Evolutionary conservation across 768 basidiomycete species (phyloP), one percentile per base, ranked within the genome.

Genomic region (Guyanaporus albipodus): DNA sequence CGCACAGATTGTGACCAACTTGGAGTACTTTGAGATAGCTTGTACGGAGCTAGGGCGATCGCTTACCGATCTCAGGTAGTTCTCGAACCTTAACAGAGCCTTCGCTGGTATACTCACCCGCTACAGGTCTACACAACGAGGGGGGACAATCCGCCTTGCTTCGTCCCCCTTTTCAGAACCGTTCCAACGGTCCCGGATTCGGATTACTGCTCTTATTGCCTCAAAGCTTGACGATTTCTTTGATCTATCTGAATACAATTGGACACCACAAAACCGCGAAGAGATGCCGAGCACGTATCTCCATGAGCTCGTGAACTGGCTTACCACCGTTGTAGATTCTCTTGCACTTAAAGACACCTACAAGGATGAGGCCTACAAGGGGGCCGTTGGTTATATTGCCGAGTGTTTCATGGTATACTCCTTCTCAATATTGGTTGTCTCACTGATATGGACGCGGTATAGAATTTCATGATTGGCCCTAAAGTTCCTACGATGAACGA

Each of bases 161-260:
- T 73, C 71, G 15, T 66, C 68, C 2, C 79, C 88, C 2, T 94
- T 98, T 61, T 74, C 79, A 40, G 62, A 73, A 15, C 85, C 89
- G 2, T 75, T 92, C 31, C 70, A 76, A 9, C 77, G 77, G 33
- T 87, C 93, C 8, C 75, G 84, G 38, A 71, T 74, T 26, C 85
- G 91, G 5, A 88, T 98, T 55, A 83, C 85, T 15, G 74, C 75
- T 10, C 76, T 95, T 35, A 94, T 98, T 58, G 79, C 82, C 8
- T 87, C 87, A 18, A 98, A 99, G 63, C 82, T 98, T 7, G 90
- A 95, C 59, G 89, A 92, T 56, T 95, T 95, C 72, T 95, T 96
- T 63, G 96, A 91, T 49, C 74, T 95, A 34, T 87, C 94, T 4
- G 91, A 95, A 67, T 97, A 97, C 63, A 84, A 94, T 58, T 98